Evolutionary conservation across 2,329 filamentous ascomycete genomes (phyloP).

Genomic region (Thyridium curvatum): DNA sequence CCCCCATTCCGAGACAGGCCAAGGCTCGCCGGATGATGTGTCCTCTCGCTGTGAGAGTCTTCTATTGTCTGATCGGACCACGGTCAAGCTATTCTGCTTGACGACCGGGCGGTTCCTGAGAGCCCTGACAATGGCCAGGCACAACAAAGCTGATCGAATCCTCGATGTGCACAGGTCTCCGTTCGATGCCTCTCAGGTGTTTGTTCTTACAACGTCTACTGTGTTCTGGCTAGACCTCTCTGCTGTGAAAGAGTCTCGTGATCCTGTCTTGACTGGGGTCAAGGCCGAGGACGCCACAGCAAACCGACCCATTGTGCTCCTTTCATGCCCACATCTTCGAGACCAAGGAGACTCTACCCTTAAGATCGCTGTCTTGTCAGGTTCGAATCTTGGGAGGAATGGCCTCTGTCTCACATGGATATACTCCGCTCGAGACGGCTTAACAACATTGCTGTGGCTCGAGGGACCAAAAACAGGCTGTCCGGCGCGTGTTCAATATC

Average conservation of each 20-base stretch:
- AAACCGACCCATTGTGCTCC: conserved; percentile 20
- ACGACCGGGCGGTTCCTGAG: conserved; percentile 9
- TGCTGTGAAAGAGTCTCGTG: not conserved
- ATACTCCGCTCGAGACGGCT: too few relatives aligned
- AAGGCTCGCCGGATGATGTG: too few relatives aligned
- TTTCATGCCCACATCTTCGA: conserved; percentile 39
- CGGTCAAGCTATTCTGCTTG: conserved; percentile 18
- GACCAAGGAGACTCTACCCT: conserved; percentile 28
- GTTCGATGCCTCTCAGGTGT: conserved; percentile 38
- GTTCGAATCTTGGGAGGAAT: too few relatives aligned
- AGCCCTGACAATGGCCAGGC: conserved; percentile 10
- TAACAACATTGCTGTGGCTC: conserved; percentile 8
- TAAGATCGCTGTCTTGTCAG: too few relatives aligned
- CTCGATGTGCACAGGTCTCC: conserved; percentile 49
- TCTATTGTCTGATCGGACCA: conserved; percentile 19
- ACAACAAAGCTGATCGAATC: conserved; percentile 33
- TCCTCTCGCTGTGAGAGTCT: conserved; percentile 6
- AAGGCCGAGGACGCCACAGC: too few relatives aligned
- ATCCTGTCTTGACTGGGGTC: too few relatives aligned
- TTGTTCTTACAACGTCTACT: conserved; percentile 50
- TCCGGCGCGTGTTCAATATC: too few relatives aligned
- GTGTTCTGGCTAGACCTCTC: conserved; percentile 42
- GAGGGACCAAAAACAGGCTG: too few relatives aligned
- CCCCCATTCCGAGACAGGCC: too few relatives aligned
- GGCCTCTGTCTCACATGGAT: conserved; percentile 15